Conservation (phyloP, 805 yeast species). For the Myxozyma mucilagina region DNA sequence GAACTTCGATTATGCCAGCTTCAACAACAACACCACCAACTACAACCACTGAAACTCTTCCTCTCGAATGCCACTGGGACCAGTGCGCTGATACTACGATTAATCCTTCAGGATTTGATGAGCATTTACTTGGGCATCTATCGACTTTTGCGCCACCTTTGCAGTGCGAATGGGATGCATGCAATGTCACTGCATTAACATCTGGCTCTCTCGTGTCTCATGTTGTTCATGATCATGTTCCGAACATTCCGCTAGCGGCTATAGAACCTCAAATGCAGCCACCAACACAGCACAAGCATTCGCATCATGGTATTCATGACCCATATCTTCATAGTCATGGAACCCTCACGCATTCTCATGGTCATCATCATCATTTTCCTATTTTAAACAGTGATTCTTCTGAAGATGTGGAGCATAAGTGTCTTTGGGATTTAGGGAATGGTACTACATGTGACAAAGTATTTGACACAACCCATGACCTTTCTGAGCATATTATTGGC, state of each 20-base stretch:
- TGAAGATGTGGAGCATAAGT: constrained; percentile 17
- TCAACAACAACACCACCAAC: neutral
- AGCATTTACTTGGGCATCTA: constrained; percentile 23
- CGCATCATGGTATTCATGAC: neutral
- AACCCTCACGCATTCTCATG: neutral
- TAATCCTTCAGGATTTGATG: constrained; percentile 21
- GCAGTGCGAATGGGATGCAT: constrained; percentile 75
- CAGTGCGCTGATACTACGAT: constrained; percentile 23
- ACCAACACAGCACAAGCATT: neutral
- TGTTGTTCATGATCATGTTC: neutral
- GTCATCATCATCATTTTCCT: constrained; percentile 7
- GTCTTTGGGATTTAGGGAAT: constrained; percentile 30
- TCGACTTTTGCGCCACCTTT: constrained; percentile 14
- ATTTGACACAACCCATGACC: constrained; percentile 57
- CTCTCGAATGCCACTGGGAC: constrained; percentile 32
- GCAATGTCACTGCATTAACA: constrained; percentile 59
- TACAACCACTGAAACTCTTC: neutral
- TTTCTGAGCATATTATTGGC: constrained; percentile 69
- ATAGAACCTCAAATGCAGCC: neutral
- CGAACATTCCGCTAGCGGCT: neutral
- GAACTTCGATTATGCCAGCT: neutral
- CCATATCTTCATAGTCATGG: constrained; percentile 4
- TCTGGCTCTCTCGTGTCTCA: constrained; percentile 56
- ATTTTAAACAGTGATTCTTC: neutral
- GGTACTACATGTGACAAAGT: constrained; percentile 49